Percentiles rank a stretch among this genome's conserved stretches.
Conservation (phyloP, 108 stramenopile species). For the Thalassiosira profunda region DNA sequence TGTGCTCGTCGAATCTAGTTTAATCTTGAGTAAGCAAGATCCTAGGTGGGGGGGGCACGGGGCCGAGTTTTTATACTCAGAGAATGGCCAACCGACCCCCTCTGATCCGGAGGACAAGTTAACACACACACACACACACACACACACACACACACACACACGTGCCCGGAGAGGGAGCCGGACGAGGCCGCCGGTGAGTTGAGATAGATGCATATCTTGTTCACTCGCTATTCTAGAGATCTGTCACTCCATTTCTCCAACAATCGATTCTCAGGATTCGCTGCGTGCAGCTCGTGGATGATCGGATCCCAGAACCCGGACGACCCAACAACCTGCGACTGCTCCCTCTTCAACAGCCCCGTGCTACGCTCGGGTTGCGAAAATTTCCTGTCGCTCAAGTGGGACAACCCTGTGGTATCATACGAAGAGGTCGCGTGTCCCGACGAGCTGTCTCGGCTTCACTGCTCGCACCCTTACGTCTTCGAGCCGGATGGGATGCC, state of each 20-base stretch:
- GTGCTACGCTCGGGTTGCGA: slow-evolving; percentile 26
- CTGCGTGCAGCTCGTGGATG: slow-evolving; percentile 28
- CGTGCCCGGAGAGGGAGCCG: slow-evolving; percentile 15
- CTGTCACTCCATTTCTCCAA: not conserved
- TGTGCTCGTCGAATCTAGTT: too few species aligned
- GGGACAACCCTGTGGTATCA: slow-evolving; percentile 47
- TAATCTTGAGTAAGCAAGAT: too few species aligned
- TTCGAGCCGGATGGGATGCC: slow-evolving; percentile 23
- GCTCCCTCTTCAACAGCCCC: slow-evolving; percentile 27
- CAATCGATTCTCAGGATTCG: too few species aligned
- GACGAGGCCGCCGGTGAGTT: slow-evolving; percentile 20
- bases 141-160: too few species aligned
- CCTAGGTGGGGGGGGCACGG: too few species aligned
- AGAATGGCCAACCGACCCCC: too few species aligned
- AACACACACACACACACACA: too few species aligned
- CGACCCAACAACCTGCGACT: slow-evolving; percentile 32
- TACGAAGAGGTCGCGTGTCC: slow-evolving; percentile 60
- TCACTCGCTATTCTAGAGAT: not conserved
- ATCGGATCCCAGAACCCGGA: slow-evolving; percentile 13
- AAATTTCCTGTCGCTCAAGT: slow-evolving; percentile 46
- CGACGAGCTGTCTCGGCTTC: slow-evolving; percentile 28
- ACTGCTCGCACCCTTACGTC: slow-evolving; percentile 29
- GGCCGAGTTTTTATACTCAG: too few species aligned
- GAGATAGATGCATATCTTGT: not conserved
- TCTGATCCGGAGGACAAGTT: too few species aligned